Conservation (phyloP, 208 protist genomes). For the Crithidia acanthocephali region DNA sequence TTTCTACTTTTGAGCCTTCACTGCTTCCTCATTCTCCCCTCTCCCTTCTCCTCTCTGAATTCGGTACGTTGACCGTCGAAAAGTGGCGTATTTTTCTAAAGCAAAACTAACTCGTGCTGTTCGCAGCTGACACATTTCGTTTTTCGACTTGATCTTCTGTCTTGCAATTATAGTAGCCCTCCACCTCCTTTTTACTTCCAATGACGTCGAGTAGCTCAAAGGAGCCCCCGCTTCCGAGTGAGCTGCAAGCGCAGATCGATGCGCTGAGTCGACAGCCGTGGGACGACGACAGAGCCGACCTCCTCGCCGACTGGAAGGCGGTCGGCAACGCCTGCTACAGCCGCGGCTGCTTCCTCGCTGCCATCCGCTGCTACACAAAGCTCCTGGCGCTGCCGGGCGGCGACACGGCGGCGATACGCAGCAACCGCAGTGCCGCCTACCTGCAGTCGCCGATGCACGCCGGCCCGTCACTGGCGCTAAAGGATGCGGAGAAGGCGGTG, state of each 20-base stretch:
- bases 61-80: too few relatives aligned
- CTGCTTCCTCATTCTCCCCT: background rate
- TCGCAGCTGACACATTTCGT: too few relatives aligned
- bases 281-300: constrained; percentile 20
- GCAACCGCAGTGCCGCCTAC: constrained; percentile 90
- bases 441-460: constrained; percentile 72
- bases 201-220: constrained; percentile 42
- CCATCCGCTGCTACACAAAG: constrained; percentile 86
- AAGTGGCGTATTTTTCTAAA: too few relatives aligned
- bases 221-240: constrained; percentile 48
- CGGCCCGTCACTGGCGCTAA: constrained; percentile 77
- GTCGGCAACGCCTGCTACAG: constrained; percentile 84
- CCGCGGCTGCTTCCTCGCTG: constrained; percentile 62
- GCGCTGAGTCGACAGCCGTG: constrained; percentile 4
- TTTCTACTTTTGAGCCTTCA: too few relatives aligned
- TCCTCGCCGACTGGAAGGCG: constrained; percentile 62
- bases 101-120: too few relatives aligned
- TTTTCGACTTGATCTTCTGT: too few relatives aligned
- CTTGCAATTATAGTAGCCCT: too few relatives aligned
- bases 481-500: constrained; percentile 86
- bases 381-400: constrained; percentile 46
- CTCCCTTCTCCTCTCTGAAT: background rate
- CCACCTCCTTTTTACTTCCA: background rate
- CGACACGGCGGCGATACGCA: constrained; percentile 76
- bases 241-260: constrained; percentile 45